These are phyloP conservation scores for Capillidium rhysosporum DNA, from an alignment of 371 early-diverging fungal genomes.

Conservation along the genomic window DNA sequence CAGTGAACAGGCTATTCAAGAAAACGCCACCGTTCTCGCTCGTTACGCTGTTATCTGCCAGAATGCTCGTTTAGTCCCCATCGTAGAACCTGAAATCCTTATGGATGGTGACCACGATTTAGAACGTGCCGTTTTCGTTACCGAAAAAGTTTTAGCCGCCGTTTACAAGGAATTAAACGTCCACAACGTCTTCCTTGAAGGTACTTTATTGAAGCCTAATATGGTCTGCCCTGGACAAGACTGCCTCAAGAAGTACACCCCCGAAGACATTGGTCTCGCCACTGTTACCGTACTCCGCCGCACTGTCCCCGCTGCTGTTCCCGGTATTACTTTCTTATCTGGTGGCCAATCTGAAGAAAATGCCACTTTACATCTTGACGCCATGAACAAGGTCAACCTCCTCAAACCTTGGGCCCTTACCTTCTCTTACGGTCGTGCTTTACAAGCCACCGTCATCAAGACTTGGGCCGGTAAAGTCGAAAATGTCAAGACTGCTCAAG, in stretches of 20 bases:
- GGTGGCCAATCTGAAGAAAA: conserved; percentile 43
- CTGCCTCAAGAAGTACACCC: conserved; percentile 19
- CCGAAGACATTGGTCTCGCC: conserved; percentile 24
- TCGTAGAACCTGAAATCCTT: conserved; percentile 50
- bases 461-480: conserved; percentile 29
- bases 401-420: conserved; percentile 31
- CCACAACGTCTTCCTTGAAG: conserved; percentile 34
- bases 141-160: conserved; percentile 25
- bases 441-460: conserved; percentile 32
- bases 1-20: conserved; percentile 22
- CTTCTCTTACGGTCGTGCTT: conserved; percentile 48
- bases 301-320: conserved; percentile 34
- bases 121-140: conserved; percentile 21
- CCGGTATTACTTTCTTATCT: conserved; percentile 44
- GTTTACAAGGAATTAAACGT: conserved; percentile 26
- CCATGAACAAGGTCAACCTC: conserved; percentile 19
- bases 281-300: conserved; percentile 28
- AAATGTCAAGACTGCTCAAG: conserved; percentile 34
- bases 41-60: conserved; percentile 45
- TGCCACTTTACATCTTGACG: conserved; percentile 32
- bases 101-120: conserved; percentile 39
- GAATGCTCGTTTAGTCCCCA: conserved; percentile 33
- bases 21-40: conserved; percentile 39
- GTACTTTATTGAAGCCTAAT: conserved; percentile 39
- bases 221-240: conserved; percentile 32